phyloP scores from a whole-genome alignment of 257 asterid genomes.

The Nicotiana obtusifolia region DNA sequence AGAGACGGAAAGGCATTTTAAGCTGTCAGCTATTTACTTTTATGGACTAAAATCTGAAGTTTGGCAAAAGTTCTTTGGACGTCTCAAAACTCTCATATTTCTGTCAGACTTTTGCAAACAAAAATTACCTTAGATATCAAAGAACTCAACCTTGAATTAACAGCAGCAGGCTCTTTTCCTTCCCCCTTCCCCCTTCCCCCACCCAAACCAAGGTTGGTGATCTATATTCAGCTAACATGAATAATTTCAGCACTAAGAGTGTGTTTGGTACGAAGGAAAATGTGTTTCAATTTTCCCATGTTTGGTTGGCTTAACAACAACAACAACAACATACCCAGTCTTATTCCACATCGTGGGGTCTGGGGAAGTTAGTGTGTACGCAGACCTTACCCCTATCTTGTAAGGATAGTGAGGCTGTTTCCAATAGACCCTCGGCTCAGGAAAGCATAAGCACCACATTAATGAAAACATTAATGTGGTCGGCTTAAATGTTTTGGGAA shows the following conservation, averaged over 20 bases:
- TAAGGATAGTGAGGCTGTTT: too few relatives aligned
- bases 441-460: too few relatives aligned
- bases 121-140: neutral
- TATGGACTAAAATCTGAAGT: neutral
- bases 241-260: neutral
- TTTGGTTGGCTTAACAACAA: too few relatives aligned
- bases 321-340: too few relatives aligned
- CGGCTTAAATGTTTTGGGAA: too few relatives aligned
- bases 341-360: too few relatives aligned
- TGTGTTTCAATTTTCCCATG: too few relatives aligned
- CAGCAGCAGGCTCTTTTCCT: neutral
- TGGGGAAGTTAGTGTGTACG: too few relatives aligned
- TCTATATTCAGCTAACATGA: neutral
- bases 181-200: neutral
- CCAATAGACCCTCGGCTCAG: too few relatives aligned
- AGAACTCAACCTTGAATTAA: neutral
- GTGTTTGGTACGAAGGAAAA: too few relatives aligned
- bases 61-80: neutral
- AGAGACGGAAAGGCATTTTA: neutral
- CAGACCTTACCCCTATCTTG: too few relatives aligned
- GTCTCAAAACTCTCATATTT: neutral
- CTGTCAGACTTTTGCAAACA: neutral
- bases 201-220: neutral
- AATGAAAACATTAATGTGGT: too few relatives aligned
- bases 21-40: neutral